These are phyloP conservation scores for Penicillium sp. DNA, from an alignment of 2,329 filamentous ascomycete genomes.

Conservation along the genomic window DNA sequence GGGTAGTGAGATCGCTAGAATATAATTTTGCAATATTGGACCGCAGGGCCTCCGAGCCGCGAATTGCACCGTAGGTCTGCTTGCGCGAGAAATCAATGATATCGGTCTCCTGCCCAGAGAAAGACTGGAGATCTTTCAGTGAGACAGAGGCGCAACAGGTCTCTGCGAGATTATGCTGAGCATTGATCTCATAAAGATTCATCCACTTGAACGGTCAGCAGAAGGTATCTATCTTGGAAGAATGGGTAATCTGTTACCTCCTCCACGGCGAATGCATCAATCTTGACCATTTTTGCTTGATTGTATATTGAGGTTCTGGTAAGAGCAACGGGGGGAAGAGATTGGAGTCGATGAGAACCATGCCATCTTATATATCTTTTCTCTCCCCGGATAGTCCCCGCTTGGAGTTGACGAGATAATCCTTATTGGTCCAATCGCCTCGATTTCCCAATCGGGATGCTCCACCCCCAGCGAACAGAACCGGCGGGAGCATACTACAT, in stretches of 20 bases:
- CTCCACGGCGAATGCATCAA: slow-evolving; percentile 26
- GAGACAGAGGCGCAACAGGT: slow-evolving; percentile 79
- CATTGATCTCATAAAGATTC: slow-evolving; percentile 57
- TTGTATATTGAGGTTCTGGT: not conserved
- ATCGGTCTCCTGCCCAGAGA: slow-evolving; percentile 54
- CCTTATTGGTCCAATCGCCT: slow-evolving; percentile 26
- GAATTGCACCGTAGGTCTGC: slow-evolving; percentile 33
- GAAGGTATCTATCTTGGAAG: not conserved
- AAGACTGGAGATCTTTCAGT: slow-evolving; percentile 64
- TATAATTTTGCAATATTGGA: slow-evolving; percentile 37
- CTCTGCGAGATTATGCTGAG: slow-evolving; percentile 73
- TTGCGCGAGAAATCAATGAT: slow-evolving; percentile 30
- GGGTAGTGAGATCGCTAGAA: slow-evolving; percentile 52
- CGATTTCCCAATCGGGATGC: slow-evolving; percentile 12
- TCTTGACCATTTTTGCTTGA: slow-evolving; percentile 21
- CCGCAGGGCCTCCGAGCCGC: slow-evolving; percentile 30
- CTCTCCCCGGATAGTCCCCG: not conserved
- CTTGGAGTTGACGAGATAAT: not conserved
- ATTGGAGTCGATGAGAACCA: not conserved
- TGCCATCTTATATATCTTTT: not conserved
- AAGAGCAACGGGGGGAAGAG: not conserved
- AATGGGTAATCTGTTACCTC: slow-evolving; percentile 7
- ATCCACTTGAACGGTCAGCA: slow-evolving; percentile 54
- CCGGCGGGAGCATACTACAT: no score
- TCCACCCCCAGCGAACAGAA: not conserved